These are phyloP conservation scores for Amanita exitialis DNA, from an alignment of 768 basidiomycete genomes.

Conservation along the genomic window DNA sequence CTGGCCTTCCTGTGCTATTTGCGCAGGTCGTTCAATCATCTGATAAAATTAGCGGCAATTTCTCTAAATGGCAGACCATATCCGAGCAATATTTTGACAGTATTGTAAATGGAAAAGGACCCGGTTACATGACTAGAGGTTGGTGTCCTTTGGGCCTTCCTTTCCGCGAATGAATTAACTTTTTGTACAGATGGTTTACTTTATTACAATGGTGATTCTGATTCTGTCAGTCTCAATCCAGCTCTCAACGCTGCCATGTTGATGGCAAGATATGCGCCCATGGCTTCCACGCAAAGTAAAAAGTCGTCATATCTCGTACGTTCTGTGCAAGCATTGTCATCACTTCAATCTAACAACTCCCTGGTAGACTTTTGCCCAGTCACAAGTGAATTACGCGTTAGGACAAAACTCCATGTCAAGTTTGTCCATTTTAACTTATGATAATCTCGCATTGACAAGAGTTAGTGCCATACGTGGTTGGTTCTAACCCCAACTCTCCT, in stretches of 20 bases:
- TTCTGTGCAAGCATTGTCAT: background rate
- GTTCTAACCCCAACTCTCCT: conserved; percentile 84
- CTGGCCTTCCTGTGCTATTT: conserved; percentile 67
- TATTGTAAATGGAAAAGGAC: conserved; percentile 48
- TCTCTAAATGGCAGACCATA: conserved; percentile 55
- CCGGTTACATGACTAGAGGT: conserved; percentile 56
- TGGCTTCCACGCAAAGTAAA: conserved; percentile 55
- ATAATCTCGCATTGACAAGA: background rate
- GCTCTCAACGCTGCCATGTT: conserved; percentile 85
- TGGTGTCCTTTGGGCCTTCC: conserved; percentile 9
- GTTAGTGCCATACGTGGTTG: conserved; percentile 76
- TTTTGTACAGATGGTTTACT: conserved; percentile 57
- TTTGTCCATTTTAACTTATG: conserved; percentile 18
- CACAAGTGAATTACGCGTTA: conserved; percentile 72
- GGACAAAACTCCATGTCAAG: conserved; percentile 89
- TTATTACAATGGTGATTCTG: conserved; percentile 78
- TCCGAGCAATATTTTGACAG: conserved; percentile 72
- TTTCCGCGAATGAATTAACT: background rate
- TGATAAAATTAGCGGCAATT: conserved; percentile 42
- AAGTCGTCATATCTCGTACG: conserved; percentile 50
- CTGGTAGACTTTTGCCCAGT: conserved; percentile 57
- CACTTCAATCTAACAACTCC: background rate
- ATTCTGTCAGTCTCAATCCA: conserved; percentile 73
- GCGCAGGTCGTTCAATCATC: conserved; percentile 60
- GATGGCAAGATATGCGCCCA: conserved; percentile 61